Percentiles rank a stretch among this genome's conserved stretches.
These are phyloP conservation scores for Trypanosomatidae sp. DNA, from an alignment of 208 protist genomes.

Conservation along the genomic window DNA sequence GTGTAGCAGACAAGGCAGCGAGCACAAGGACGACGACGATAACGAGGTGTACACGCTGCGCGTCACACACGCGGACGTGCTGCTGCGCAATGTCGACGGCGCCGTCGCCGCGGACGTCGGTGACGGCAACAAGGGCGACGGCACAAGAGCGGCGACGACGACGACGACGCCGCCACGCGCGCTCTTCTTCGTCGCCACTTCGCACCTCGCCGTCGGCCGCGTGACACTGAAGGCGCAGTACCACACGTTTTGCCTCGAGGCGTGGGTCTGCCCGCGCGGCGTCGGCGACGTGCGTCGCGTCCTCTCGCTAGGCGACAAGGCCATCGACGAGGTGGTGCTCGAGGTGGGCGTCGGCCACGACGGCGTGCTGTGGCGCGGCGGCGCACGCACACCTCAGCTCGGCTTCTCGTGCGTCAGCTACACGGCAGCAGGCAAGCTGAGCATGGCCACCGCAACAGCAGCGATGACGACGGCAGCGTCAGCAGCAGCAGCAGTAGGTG, in stretches of 20 bases:
- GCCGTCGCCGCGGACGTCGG: no score
- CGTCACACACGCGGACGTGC: no score
- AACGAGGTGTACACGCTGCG: no score
- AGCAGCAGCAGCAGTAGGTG: no score
- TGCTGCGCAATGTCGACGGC: no score
- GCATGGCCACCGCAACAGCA: no score
- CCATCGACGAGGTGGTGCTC: conserved; percentile 65
- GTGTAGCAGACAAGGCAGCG: no score
- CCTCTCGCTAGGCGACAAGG: conserved; percentile 75
- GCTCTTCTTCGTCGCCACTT: conserved; percentile 64
- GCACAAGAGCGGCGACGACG: no score
- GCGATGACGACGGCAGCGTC: no score
- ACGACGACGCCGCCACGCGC: no score
- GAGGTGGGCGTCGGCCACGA: conserved; percentile 50
- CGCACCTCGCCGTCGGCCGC: conserved; percentile 29
- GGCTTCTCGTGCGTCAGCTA: conserved; percentile 60
- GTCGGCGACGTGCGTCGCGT: conserved; percentile 47
- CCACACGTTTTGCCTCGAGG: conserved; percentile 75
- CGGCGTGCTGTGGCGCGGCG: conserved; percentile 67
- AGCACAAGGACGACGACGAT: no score
- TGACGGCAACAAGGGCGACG: no score
- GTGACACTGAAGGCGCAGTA: conserved; percentile 67
- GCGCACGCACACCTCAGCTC: conserved; percentile 61
- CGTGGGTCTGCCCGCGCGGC: conserved; percentile 76
- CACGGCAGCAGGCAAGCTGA: conserved; percentile 15